Conservation (phyloP, 2,329 filamentous ascomycete species). For the Diatrype stigma region DNA sequence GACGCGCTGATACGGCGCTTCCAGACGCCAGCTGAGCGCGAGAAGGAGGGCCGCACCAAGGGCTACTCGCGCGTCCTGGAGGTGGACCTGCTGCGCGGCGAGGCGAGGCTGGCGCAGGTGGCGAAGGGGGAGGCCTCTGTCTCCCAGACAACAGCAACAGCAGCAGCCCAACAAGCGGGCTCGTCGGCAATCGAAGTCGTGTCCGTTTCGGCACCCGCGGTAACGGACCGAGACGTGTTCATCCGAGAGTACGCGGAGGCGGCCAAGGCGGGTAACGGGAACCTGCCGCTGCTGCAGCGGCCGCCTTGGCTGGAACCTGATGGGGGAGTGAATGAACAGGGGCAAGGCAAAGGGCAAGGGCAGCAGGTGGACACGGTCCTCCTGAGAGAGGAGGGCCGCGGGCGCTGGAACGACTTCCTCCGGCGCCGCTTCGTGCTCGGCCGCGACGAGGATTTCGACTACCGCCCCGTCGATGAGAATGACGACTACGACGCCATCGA, state of each 20-base stretch:
- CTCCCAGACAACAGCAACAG: slow-evolving; percentile 3
- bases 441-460: slow-evolving; percentile 75
- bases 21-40: slow-evolving; percentile 68
- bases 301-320: slow-evolving; percentile 7
- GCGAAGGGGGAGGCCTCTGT: slow-evolving; percentile 15
- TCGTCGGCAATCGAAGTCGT: background rate
- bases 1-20: slow-evolving; percentile 75
- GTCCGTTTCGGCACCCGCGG: slow-evolving; percentile 6
- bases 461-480: slow-evolving; percentile 63
- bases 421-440: slow-evolving; percentile 70
- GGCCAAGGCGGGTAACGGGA: slow-evolving; percentile 26
- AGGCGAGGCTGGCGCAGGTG: slow-evolving; percentile 66
- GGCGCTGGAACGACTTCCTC: slow-evolving; percentile 70
- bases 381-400: slow-evolving; percentile 62
- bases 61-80: slow-evolving; percentile 78
- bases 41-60: slow-evolving; percentile 66
- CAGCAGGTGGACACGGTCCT: slow-evolving; percentile 29
- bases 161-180: background rate
- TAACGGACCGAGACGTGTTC: slow-evolving; percentile 14
- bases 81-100: slow-evolving; percentile 70
- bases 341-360: too few relatives aligned
- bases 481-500: slow-evolving; percentile 64
- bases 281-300: slow-evolving; percentile 5
- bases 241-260: slow-evolving; percentile 18
- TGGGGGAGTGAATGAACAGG: too few relatives aligned